Percentiles rank a stretch among this genome's conserved stretches.
These are phyloP conservation scores for Zopfia rhizophila DNA, from an alignment of 2,329 filamentous ascomycete genomes.

Conservation along the genomic window DNA sequence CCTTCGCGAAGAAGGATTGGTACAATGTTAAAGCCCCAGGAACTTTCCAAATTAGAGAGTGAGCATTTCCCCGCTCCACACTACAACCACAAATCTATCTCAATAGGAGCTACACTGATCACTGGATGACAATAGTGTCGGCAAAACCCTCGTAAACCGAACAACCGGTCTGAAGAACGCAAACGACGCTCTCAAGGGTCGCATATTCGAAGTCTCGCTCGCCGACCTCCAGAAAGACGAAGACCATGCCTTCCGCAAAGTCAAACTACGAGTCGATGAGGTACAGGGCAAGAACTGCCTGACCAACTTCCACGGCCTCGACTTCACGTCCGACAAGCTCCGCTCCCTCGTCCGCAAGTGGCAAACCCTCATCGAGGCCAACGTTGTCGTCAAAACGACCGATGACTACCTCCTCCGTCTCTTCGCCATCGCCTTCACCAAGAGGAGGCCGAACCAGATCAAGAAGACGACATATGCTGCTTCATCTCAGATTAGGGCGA, in stretches of 20 bases:
- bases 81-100: slow-evolving; percentile 22
- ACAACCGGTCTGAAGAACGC: slow-evolving; percentile 99
- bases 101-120: slow-evolving; percentile 38
- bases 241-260: slow-evolving; percentile 99
- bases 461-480: slow-evolving; percentile 99
- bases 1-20: slow-evolving; percentile 99
- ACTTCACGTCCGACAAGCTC: slow-evolving; percentile 99
- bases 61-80: slow-evolving; percentile 60
- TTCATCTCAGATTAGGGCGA: slow-evolving; percentile 95
- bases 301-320: slow-evolving; percentile 99
- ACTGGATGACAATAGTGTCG: slow-evolving; percentile 74
- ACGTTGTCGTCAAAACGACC: slow-evolving; percentile 99
- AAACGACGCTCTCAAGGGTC: slow-evolving; percentile 98
- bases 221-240: slow-evolving; percentile 99
- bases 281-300: slow-evolving; percentile 99
- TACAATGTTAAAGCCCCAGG: slow-evolving; percentile 98
- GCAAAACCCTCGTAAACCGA: slow-evolving; percentile 99
- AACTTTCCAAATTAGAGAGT: slow-evolving; percentile 97
- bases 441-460: slow-evolving; percentile 99
- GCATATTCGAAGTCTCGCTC: slow-evolving; percentile 98
- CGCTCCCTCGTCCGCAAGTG: slow-evolving; percentile 99
- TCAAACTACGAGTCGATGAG: slow-evolving; percentile 98
- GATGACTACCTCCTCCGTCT: slow-evolving; percentile 99
- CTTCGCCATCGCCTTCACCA: slow-evolving; percentile 99
- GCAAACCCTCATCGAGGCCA: slow-evolving; percentile 99